A percentile compares a stretch with the other conserved stretches of the same genome.
phyloP scores from a whole-genome alignment of 2,329 filamentous ascomycete genomes.

The Canariomyces notabilis region DNA sequence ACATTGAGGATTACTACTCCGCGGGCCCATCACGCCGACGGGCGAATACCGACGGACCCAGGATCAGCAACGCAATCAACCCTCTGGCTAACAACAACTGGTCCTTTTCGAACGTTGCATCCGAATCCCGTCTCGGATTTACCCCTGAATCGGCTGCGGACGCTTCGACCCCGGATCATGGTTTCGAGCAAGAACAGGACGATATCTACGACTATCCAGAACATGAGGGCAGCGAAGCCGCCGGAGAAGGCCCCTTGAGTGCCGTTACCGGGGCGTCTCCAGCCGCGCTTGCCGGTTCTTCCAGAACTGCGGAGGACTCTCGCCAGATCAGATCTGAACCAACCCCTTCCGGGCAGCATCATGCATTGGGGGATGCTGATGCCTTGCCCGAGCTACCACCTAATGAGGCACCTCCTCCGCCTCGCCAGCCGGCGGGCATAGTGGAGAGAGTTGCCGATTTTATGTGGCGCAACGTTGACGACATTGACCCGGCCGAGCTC shows the following conservation, averaged over 20 bases:
- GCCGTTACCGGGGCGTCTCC: no score
- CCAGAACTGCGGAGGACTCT: background rate
- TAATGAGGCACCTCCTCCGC: conserved; percentile 14
- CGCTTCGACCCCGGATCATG: background rate
- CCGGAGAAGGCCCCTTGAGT: background rate
- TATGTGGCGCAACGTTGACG: conserved; percentile 56
- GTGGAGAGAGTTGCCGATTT: conserved; percentile 49
- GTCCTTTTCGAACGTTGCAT: conserved; percentile 46
- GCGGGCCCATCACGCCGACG: conserved; percentile 38
- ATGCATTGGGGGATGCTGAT: background rate
- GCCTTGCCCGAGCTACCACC: background rate
- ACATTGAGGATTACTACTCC: conserved; percentile 2
- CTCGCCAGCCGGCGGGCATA: conserved; percentile 34
- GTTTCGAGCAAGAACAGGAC: background rate
- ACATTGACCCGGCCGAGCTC: conserved; percentile 48
- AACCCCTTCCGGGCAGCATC: background rate
- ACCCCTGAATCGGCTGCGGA: background rate
- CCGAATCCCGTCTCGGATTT: conserved; percentile 1
- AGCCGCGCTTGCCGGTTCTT: background rate
- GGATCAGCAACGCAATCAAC: conserved; percentile 39
- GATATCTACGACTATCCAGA: background rate
- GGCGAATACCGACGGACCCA: conserved; percentile 54
- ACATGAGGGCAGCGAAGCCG: background rate
- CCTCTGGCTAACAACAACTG: conserved; percentile 57
- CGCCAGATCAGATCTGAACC: background rate